These are phyloP conservation scores for Fusarium kyushuense DNA, from an alignment of 2,329 filamentous ascomycete genomes.

Conservation along the genomic window DNA sequence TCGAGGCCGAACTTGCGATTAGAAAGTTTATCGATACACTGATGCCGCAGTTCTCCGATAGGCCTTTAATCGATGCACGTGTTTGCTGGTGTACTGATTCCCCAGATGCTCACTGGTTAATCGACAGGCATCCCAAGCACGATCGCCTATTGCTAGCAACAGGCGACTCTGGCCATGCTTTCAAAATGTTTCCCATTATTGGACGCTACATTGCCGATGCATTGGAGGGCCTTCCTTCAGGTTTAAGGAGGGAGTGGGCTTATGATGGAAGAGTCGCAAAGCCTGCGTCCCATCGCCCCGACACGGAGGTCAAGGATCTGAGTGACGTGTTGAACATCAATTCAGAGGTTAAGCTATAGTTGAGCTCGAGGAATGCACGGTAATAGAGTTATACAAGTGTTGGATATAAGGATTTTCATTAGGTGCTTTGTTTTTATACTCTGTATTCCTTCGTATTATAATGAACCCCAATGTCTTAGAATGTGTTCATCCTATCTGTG, in stretches of 20 bases:
- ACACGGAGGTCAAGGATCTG: conserved; percentile 14
- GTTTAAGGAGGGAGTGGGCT: conserved; percentile 10
- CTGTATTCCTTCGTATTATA: neutral
- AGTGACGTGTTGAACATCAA: neutral
- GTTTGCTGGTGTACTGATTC: conserved; percentile 19
- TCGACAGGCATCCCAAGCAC: conserved; percentile 6
- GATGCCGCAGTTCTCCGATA: conserved; percentile 6
- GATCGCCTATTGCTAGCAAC: neutral
- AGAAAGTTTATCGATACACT: conserved; percentile 3
- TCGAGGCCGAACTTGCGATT: neutral
- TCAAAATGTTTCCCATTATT: conserved; percentile 18
- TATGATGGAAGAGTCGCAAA: conserved; percentile 1
- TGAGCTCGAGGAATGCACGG: too few species aligned
- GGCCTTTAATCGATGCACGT: neutral
- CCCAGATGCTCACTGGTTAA: conserved; percentile 11
- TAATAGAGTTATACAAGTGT: too few species aligned
- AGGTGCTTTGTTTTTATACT: neutral
- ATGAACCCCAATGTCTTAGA: too few species aligned
- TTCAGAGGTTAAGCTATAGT: neutral
- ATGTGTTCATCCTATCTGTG: neutral
- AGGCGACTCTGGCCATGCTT: conserved; percentile 8
- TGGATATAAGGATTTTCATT: neutral
- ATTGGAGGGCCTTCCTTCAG: neutral
- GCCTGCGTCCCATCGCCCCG: conserved; percentile 3
- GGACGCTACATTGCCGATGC: neutral